Percentiles rank a stretch among this genome's conserved stretches.
Evolutionary conservation across 345 rosid species (phyloP).

Genomic region (Eucalyptus pauciflora): DNA sequence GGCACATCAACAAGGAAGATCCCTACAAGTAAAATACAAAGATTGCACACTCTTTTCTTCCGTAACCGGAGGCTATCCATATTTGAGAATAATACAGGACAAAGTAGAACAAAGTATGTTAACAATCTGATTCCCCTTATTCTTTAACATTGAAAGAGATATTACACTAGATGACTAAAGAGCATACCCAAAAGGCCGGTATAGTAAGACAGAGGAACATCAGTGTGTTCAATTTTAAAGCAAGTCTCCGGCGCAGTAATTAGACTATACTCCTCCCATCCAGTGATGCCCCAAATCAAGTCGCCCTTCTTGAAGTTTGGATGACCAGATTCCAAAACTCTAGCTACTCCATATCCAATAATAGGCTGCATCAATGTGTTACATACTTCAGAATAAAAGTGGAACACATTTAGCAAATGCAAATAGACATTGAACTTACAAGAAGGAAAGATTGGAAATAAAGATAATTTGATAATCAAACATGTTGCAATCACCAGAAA

Average conservation of each 20-base stretch:
- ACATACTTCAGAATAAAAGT: neutral
- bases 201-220: conserved; percentile 13
- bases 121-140: neutral
- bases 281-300: conserved; percentile 4
- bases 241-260: neutral
- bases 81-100: neutral
- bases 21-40: neutral
- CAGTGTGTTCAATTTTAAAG: neutral
- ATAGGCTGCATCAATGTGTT: neutral
- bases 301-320: conserved; percentile 5
- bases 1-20: neutral
- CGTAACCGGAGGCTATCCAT: neutral
- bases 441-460: neutral
- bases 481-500: neutral
- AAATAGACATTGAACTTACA: neutral
- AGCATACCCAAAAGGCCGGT: conserved; percentile 2
- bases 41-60: neutral
- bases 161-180: neutral
- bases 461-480: neutral
- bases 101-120: neutral
- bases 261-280: conserved; percentile 15
- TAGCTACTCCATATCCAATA: conserved; percentile 5
- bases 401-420: neutral
- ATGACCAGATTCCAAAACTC: conserved; percentile 3
- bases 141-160: neutral